A percentile compares a stretch with the other conserved stretches of the same genome.
Conservation (phyloP, 202 grass and related monocot species). For the Eragrostis tef region DNA sequence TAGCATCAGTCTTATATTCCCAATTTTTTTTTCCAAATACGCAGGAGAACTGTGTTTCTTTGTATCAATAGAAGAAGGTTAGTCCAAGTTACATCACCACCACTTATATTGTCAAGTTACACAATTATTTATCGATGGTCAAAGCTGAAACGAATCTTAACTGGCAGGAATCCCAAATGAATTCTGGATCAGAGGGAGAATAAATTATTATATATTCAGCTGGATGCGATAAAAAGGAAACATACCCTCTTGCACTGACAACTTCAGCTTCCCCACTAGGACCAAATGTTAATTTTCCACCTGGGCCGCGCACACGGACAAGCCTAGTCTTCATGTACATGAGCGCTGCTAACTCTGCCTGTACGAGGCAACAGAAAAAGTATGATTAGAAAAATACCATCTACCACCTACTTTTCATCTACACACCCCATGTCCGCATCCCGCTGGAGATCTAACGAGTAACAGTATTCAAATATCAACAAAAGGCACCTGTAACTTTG, state of each 20-base stretch:
- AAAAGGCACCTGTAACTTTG: conserved; percentile 79
- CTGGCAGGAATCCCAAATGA: neutral
- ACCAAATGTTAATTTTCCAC: conserved; percentile 84
- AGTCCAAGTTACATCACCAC: too few relatives aligned
- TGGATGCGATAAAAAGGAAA: conserved; percentile 33
- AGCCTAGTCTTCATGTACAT: conserved; percentile 98
- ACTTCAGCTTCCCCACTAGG: conserved; percentile 90
- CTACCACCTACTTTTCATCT: conserved; percentile 32
- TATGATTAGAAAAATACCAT: conserved; percentile 36
- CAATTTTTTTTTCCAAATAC: neutral
- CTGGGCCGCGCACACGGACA: conserved; percentile 83
- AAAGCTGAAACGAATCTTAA: neutral
- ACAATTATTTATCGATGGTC: neutral
- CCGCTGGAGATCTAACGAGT: conserved; percentile 13
- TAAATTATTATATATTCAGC: conserved; percentile 9
- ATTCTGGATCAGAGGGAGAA: neutral
- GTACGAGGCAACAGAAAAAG: conserved; percentile 41
- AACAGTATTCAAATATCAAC: conserved; percentile 34
- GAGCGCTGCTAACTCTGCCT: conserved; percentile 95
- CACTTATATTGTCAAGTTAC: neutral
- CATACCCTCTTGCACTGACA: conserved; percentile 94
- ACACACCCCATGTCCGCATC: neutral
- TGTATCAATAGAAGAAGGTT: too few relatives aligned
- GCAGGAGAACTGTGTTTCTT: too few relatives aligned
- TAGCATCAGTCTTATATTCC: neutral